Evolutionary conservation across 495 filamentous ascomycete genomes (phyloP).

Genomic region (Podospora tetraspora): DNA sequence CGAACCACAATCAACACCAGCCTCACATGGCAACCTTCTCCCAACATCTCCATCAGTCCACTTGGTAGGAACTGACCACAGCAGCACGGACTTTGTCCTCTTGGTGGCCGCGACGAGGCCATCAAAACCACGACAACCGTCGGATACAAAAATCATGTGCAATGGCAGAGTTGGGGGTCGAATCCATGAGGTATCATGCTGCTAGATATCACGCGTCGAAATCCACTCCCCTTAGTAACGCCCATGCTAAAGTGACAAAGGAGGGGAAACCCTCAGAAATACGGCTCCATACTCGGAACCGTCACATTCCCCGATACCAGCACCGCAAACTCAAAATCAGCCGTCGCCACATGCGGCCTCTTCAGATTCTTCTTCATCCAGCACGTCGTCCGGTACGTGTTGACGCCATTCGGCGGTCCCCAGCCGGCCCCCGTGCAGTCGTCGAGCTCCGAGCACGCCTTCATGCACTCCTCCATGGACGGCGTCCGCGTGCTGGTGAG

Average conservation of each 20-base stretch:
- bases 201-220: not conserved
- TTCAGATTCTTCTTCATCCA: slow-evolving; percentile 24
- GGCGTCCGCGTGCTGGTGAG: slow-evolving; percentile 8
- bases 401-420: slow-evolving; percentile 11
- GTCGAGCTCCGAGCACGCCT: slow-evolving; percentile 9
- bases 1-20: not conserved
- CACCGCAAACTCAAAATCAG: slow-evolving; percentile 21
- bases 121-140: not conserved
- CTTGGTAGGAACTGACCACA: too few relatives aligned
- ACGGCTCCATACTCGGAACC: not conserved
- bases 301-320: not conserved
- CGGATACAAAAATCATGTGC: not conserved
- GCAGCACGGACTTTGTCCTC: not conserved
- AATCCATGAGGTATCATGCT: not conserved
- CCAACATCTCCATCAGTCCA: too few relatives aligned
- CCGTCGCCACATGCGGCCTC: slow-evolving; percentile 12
- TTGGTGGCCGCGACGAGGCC: not conserved
- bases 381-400: slow-evolving; percentile 8
- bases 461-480: slow-evolving; percentile 21
- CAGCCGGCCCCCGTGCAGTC: slow-evolving; percentile 22
- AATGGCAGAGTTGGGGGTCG: not conserved
- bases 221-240: not conserved
- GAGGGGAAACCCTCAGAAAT: not conserved
- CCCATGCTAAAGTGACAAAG: not conserved
- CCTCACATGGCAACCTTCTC: too few relatives aligned